Evolutionary conservation across 2,329 filamentous ascomycete genomes (phyloP).

Genomic region (Epichloe scottii): DNA sequence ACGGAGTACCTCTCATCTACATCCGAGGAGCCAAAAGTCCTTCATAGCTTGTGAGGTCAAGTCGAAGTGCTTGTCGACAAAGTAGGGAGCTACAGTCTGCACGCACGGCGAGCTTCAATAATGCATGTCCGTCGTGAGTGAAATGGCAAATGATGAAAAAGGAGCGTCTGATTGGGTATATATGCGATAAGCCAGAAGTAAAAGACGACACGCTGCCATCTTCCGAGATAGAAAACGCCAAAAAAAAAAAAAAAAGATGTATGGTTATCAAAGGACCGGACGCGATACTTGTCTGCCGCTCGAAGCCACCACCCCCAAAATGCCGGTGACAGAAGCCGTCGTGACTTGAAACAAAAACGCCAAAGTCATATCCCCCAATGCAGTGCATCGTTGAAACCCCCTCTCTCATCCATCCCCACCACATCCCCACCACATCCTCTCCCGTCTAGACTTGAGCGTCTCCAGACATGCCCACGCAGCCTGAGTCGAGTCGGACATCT

Average conservation of each 20-base stretch:
- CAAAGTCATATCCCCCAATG: background rate
- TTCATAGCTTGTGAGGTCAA: too few species aligned
- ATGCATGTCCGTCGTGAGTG: background rate
- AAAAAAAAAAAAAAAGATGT: background rate
- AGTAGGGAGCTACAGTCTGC: too few species aligned
- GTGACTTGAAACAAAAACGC: background rate
- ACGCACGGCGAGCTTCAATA: too few species aligned
- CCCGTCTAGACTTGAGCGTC: background rate
- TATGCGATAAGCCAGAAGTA: background rate
- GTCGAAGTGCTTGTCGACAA: too few species aligned
- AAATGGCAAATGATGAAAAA: background rate
- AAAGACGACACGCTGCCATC: background rate
- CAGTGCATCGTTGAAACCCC: background rate
- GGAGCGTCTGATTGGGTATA: conserved; percentile 6
- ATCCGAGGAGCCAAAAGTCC: too few species aligned
- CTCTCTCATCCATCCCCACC: background rate
- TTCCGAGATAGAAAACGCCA: background rate
- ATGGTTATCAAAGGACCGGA: background rate
- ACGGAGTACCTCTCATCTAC: too few species aligned
- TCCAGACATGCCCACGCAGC: background rate
- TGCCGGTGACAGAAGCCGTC: background rate
- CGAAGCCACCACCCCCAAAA: background rate
- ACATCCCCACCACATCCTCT: background rate
- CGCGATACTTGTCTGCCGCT: background rate
- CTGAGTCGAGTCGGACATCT: too few species aligned